phyloP scores from a whole-genome alignment of 306 rosid species.

The Fagus crenata region DNA sequence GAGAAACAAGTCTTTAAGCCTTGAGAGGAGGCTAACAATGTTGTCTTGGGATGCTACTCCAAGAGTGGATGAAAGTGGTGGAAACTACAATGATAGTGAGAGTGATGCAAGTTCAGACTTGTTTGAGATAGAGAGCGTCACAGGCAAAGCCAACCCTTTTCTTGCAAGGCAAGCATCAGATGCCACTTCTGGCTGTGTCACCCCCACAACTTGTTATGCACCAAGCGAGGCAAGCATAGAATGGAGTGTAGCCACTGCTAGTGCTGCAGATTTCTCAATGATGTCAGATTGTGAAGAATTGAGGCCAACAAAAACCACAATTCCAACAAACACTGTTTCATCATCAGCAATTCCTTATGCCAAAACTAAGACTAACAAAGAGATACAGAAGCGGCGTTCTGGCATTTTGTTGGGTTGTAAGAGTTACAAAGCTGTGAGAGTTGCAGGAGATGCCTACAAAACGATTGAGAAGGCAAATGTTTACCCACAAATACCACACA shows the following conservation, averaged over 20 bases:
- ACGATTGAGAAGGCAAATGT: conserved; percentile 35
- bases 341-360: conserved; percentile 24
- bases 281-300: conserved; percentile 75
- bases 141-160: conserved; percentile 51
- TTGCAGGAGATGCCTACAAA: conserved; percentile 58
- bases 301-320: conserved; percentile 40
- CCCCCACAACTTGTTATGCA: conserved; percentile 75
- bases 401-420: conserved; percentile 62
- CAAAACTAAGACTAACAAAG: conserved; percentile 38
- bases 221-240: conserved; percentile 97
- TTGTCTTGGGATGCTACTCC: conserved; percentile 44
- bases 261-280: conserved; percentile 70
- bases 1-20: conserved; percentile 53
- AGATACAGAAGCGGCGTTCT: conserved; percentile 39
- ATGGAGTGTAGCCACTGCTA: conserved; percentile 92
- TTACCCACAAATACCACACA: conserved; percentile 19
- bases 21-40: conserved; percentile 53
- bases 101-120: conserved; percentile 97
- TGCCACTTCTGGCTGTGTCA: conserved; percentile 47
- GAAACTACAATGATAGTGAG: conserved; percentile 50
- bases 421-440: conserved; percentile 71
- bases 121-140: conserved; percentile 80
- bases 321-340: conserved; percentile 36
- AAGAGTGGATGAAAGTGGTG: conserved; percentile 38
- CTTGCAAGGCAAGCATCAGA: conserved; percentile 47